Evolutionary conservation across 2,329 filamentous ascomycete genomes (phyloP).

Genomic region (Diplodia seriata): DNA sequence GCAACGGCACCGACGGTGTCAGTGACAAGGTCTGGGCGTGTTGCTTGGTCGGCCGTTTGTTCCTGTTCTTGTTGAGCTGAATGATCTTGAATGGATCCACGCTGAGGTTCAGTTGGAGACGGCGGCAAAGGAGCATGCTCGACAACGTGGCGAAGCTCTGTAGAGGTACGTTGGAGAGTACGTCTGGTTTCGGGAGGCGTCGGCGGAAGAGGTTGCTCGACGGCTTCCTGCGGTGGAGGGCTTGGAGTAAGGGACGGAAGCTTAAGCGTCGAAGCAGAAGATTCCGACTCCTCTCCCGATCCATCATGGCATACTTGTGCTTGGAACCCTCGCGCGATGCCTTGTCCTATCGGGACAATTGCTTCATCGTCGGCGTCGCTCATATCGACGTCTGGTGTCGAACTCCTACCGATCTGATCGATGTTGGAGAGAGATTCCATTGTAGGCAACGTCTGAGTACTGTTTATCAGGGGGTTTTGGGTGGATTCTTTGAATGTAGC

Average conservation of each 20-base stretch:
- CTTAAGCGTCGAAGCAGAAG: slow-evolving; percentile 39
- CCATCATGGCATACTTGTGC: slow-evolving; percentile 46
- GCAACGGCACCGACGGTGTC: slow-evolving; percentile 97
- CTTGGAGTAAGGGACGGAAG: slow-evolving; percentile 38
- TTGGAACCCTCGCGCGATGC: neutral
- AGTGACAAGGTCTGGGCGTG: slow-evolving; percentile 71
- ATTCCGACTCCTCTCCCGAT: slow-evolving; percentile 43
- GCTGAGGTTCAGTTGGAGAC: neutral
- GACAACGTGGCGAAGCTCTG: slow-evolving; percentile 22
- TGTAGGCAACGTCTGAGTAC: slow-evolving; percentile 50
- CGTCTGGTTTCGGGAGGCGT: neutral
- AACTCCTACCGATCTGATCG: neutral
- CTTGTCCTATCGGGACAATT: neutral
- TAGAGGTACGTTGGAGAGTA: slow-evolving; percentile 5
- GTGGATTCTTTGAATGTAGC: slow-evolving; percentile 41
- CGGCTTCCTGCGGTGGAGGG: slow-evolving; percentile 32
- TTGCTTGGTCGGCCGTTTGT: neutral
- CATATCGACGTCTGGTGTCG: slow-evolving; percentile 32
- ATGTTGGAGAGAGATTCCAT: slow-evolving; percentile 36
- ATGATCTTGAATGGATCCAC: neutral
- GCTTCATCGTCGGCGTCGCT: slow-evolving; percentile 36
- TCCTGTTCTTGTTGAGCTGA: neutral
- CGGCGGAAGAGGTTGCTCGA: slow-evolving; percentile 17
- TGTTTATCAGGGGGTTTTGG: slow-evolving; percentile 52
- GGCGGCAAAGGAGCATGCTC: slow-evolving; percentile 25